Evolutionary conservation across 805 yeast genomes (phyloP).

Genomic region (Saccharomycopsis sp.): DNA sequence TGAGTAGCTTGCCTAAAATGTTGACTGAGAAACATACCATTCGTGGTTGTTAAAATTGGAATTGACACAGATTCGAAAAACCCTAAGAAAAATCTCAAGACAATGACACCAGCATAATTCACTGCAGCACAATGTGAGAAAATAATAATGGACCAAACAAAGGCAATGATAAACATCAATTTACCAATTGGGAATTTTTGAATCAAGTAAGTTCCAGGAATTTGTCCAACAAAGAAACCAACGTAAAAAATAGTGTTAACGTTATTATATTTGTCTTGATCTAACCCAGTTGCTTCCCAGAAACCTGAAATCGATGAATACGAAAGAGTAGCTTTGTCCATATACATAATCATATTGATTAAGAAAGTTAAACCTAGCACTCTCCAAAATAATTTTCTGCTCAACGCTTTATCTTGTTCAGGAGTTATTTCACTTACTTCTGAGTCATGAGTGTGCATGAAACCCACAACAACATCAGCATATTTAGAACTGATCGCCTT

Average conservation of each 20-base stretch:
- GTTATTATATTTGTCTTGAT: slow-evolving; percentile 26
- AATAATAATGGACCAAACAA: slow-evolving; percentile 27
- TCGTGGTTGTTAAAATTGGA: slow-evolving; percentile 40
- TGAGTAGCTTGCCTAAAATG: slow-evolving; percentile 38
- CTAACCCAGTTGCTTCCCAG: slow-evolving; percentile 27
- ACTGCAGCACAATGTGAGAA: slow-evolving; percentile 27
- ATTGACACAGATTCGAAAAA: slow-evolving; percentile 39
- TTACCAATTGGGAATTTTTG: slow-evolving; percentile 27
- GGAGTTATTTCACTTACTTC: slow-evolving; percentile 14
- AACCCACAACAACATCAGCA: not conserved
- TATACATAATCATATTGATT: slow-evolving; percentile 27
- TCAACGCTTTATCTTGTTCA: slow-evolving; percentile 19
- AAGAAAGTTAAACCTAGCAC: slow-evolving; percentile 25
- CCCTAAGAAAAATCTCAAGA: slow-evolving; percentile 33
- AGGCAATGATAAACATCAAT: slow-evolving; percentile 22
- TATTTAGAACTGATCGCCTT: not conserved
- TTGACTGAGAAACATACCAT: slow-evolving; percentile 35
- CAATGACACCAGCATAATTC: slow-evolving; percentile 27
- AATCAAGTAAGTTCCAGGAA: slow-evolving; percentile 27
- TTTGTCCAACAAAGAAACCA: slow-evolving; percentile 35
- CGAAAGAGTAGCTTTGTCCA: slow-evolving; percentile 38
- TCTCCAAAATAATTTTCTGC: slow-evolving; percentile 20
- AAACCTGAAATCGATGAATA: slow-evolving; percentile 35
- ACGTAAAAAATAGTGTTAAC: slow-evolving; percentile 32
- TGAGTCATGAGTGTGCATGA: slow-evolving; percentile 4